phyloP scores from a whole-genome alignment of 192 early-diverging fungal genomes.

The Coemansia aciculifera region DNA sequence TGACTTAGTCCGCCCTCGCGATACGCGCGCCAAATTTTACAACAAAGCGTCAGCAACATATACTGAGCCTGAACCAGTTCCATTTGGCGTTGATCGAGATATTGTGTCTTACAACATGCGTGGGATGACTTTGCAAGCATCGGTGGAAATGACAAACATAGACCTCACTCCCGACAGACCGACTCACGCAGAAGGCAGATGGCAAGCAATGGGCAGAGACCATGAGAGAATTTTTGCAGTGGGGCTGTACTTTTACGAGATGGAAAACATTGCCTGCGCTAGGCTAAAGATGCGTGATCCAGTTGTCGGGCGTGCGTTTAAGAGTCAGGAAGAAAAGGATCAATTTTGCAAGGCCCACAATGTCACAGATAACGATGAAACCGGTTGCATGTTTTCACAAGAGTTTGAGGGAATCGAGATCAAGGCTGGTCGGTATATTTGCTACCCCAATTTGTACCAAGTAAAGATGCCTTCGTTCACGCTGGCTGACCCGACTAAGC shows the following conservation, averaged over 20 bases:
- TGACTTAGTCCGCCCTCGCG: neutral
- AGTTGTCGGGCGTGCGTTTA: neutral
- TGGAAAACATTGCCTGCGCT: constrained; percentile 60
- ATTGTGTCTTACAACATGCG: constrained; percentile 25
- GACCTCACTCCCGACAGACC: constrained; percentile 65
- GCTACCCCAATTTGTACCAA: constrained; percentile 7
- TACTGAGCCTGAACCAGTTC: constrained; percentile 33
- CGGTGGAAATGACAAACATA: constrained; percentile 70
- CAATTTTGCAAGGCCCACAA: neutral
- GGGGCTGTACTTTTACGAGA: constrained; percentile 69
- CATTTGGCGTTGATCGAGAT: constrained; percentile 23
- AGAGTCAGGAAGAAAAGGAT: neutral
- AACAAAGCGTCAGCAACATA: constrained; percentile 3
- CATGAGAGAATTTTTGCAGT: constrained; percentile 71
- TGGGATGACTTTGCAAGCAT: constrained; percentile 57
- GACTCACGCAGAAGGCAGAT: constrained; percentile 50
- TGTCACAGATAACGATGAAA: neutral
- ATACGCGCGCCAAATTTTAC: neutral
- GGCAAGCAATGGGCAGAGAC: constrained; percentile 71
- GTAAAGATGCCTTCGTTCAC: neutral
- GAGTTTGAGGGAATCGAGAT: neutral
- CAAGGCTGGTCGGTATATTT: neutral
- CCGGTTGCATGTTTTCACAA: neutral
- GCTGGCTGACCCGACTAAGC: neutral
- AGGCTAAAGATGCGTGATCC: constrained; percentile 2